Conservation (phyloP, 2,329 filamentous ascomycete genomes). For the Neonectria hederae region DNA sequence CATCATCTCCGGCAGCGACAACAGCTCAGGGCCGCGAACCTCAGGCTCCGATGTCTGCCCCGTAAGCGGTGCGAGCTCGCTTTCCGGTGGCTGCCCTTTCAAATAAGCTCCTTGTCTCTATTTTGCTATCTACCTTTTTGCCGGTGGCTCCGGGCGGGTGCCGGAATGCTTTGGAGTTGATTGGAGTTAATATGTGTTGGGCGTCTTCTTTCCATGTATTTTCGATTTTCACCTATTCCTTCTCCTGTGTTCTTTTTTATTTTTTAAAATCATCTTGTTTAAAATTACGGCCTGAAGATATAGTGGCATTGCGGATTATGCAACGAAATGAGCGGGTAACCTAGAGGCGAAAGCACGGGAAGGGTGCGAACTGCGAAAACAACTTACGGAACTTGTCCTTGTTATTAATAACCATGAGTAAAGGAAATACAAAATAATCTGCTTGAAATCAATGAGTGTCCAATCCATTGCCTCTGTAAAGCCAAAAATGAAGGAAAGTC, state of each 20-base stretch:
- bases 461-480: not conserved
- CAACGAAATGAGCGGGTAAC: constrained; percentile 28
- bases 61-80: constrained; percentile 25
- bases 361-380: constrained; percentile 17
- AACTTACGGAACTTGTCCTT: constrained; percentile 30
- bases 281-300: constrained; percentile 19
- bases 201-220: constrained; percentile 3
- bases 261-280: constrained; percentile 5
- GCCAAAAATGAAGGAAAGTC: not conserved
- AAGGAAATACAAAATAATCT: constrained; percentile 21
- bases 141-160: constrained; percentile 11
- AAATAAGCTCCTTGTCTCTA: constrained; percentile 6
- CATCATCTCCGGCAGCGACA: constrained; percentile 36
- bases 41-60: constrained; percentile 21
- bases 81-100: constrained; percentile 20
- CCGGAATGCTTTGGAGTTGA: constrained; percentile 9
- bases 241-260: not conserved
- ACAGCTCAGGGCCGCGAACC: constrained; percentile 24
- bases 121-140: not conserved
- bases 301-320: constrained; percentile 21
- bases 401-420: constrained; percentile 17
- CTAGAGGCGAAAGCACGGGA: constrained; percentile 19
- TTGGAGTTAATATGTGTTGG: constrained; percentile 14
- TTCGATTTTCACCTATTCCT: not conserved
- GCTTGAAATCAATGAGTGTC: constrained; percentile 11